phyloP scores from a whole-genome alignment of 2,329 filamentous ascomycete species.

The Colletotrichum endophyticum region DNA sequence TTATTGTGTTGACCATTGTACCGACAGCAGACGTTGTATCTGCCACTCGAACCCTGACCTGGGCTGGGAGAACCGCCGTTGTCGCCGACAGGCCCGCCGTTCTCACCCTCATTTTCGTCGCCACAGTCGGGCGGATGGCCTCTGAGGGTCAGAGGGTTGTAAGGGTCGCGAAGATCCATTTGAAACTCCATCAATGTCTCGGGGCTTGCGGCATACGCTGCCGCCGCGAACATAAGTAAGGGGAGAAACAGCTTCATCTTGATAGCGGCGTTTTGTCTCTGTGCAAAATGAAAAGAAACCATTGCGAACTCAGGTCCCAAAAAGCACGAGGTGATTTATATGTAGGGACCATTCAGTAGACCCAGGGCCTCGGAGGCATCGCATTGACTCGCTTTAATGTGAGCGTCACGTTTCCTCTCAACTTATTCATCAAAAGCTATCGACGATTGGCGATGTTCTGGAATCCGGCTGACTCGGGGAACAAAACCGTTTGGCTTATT shows the following conservation, averaged over 20 bases:
- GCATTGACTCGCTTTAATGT: neutral
- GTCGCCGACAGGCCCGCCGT: neutral
- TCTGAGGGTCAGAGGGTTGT: neutral
- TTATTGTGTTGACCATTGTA: neutral
- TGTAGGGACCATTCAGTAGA: neutral
- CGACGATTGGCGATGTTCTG: neutral
- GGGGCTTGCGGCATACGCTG: neutral
- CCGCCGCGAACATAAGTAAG: neutral
- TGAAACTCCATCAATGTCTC: neutral
- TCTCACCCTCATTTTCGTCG: neutral
- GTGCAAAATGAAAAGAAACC: fast-evolving
- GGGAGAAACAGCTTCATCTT: neutral
- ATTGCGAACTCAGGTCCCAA: no score
- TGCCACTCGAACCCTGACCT: neutral
- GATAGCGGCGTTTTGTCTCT: fast-evolving
- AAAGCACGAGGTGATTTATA: neutral
- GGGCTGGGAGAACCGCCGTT: neutral
- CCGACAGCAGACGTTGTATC: neutral
- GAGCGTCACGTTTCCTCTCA: neutral
- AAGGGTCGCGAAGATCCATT: neutral
- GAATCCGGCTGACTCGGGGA: neutral
- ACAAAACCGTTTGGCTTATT: neutral
- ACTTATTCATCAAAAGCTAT: neutral
- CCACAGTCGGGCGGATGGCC: neutral
- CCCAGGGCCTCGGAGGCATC: neutral